phyloP scores from a whole-genome alignment of 805 yeast species.

The Spencermartinsiella europaea region DNA sequence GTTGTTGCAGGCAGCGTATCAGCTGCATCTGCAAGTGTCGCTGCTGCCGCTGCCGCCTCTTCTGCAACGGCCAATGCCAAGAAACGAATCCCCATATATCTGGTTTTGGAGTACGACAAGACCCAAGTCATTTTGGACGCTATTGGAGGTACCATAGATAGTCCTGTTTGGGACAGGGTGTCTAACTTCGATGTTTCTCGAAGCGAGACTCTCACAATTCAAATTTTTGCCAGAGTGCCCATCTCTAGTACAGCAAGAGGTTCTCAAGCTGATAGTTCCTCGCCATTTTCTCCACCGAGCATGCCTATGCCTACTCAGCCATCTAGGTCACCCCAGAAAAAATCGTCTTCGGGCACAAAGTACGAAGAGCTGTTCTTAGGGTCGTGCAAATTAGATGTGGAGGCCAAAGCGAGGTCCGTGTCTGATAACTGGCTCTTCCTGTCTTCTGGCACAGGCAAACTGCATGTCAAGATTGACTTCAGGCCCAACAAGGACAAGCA shows the following conservation, averaged over 20 bases:
- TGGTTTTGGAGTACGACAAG: slow-evolving; percentile 92
- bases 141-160: slow-evolving; percentile 68
- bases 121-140: slow-evolving; percentile 88
- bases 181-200: slow-evolving; percentile 85
- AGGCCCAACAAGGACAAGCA: slow-evolving; percentile 57
- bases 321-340: not conserved
- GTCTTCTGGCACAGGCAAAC: slow-evolving; percentile 29
- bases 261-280: slow-evolving; percentile 5
- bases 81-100: slow-evolving; percentile 56
- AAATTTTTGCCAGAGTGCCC: slow-evolving; percentile 71
- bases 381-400: slow-evolving; percentile 50
- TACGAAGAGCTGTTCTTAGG: slow-evolving; percentile 72
- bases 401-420: slow-evolving; percentile 7
- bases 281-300: slow-evolving; percentile 12
- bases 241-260: slow-evolving; percentile 2
- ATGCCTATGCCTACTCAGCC: not conserved
- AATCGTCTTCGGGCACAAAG: slow-evolving; percentile 3
- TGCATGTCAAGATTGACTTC: slow-evolving; percentile 58
- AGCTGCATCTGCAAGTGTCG: not conserved
- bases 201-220: slow-evolving; percentile 62
- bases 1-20: slow-evolving; percentile 10
- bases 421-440: slow-evolving; percentile 21
- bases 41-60: slow-evolving; percentile 45
- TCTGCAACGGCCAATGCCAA: slow-evolving; percentile 2
- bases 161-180: slow-evolving; percentile 82